Evolutionary conservation across 345 rosid genomes (phyloP).

Genomic region (Lumnitzera littorea): DNA sequence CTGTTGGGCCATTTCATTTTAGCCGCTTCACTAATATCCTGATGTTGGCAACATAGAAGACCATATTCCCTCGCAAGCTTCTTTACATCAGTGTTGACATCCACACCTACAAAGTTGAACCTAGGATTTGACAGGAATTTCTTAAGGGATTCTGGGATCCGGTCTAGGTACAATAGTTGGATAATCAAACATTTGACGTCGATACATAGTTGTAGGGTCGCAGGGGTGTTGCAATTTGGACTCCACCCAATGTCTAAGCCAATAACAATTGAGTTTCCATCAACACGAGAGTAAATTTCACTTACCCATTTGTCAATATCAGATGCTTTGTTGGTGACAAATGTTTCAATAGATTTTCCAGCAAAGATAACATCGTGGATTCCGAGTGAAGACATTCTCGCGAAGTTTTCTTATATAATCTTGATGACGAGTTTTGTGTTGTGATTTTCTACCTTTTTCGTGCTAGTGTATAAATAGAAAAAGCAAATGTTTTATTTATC

Average conservation of each 20-base stretch:
- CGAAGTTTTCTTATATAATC: no score
- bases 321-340: slow-evolving; percentile 8
- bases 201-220: slow-evolving; percentile 26
- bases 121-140: slow-evolving; percentile 8
- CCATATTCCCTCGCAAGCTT: slow-evolving; percentile 24
- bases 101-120: slow-evolving; percentile 22
- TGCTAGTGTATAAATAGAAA: no score
- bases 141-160: slow-evolving; percentile 17
- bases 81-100: slow-evolving; percentile 12
- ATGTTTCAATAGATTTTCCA: slow-evolving; percentile 18
- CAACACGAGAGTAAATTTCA: background rate
- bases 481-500: no score
- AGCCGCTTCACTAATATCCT: slow-evolving; percentile 16
- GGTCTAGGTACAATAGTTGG: slow-evolving; percentile 21
- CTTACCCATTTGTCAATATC: slow-evolving; percentile 17
- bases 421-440: no score
- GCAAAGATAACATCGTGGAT: slow-evolving; percentile 1
- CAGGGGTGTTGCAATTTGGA: slow-evolving; percentile 13
- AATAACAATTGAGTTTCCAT: slow-evolving; percentile 8
- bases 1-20: slow-evolving; percentile 6
- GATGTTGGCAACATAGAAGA: slow-evolving; percentile 4
- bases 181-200: slow-evolving; percentile 26
- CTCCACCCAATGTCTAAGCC: slow-evolving; percentile 37
- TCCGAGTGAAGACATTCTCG: background rate
- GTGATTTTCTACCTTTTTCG: no score